Percentiles rank a stretch among this genome's conserved stretches.
These are phyloP conservation scores for Ophiostoma sp. DNA, from an alignment of 2,329 filamentous ascomycete species.

Conservation along the genomic window DNA sequence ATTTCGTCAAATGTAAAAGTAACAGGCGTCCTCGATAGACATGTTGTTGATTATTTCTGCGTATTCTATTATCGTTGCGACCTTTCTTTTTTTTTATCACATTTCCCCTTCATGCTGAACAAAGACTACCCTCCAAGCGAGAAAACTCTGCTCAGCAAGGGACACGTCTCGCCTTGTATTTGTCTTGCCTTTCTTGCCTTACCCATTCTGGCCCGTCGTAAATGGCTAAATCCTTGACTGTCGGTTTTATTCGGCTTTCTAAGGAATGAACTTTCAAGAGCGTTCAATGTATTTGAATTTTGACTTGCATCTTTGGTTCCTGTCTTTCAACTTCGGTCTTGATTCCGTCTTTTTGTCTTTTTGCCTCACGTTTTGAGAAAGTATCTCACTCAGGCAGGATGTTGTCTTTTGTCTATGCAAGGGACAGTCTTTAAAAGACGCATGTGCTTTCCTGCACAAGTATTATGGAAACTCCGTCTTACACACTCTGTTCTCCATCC, in stretches of 20 bases:
- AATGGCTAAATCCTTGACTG: neutral
- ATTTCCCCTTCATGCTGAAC: neutral
- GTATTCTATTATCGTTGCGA: too few species aligned
- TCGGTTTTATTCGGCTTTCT: neutral
- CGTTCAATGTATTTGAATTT: neutral
- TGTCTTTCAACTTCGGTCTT: neutral
- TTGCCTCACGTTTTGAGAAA: neutral
- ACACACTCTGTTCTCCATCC: neutral
- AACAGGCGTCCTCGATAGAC: neutral
- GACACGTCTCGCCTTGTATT: neutral
- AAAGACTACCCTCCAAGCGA: neutral
- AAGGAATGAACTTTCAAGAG: neutral
- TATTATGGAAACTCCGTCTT: neutral
- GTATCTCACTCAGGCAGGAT: neutral
- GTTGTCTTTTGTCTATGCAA: neutral
- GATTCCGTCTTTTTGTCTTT: neutral
- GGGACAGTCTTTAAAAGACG: slow-evolving; percentile 5
- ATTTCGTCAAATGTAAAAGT: neutral
- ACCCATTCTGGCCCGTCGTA: neutral
- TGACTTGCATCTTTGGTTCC: neutral
- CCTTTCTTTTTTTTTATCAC: neutral
- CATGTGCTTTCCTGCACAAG: neutral
- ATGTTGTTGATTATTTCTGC: too few species aligned
- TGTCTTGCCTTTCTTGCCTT: neutral
- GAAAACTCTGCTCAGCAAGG: neutral